Evolutionary conservation across 306 rosid genomes (phyloP).

Genomic region (Boehmeria nivea): DNA sequence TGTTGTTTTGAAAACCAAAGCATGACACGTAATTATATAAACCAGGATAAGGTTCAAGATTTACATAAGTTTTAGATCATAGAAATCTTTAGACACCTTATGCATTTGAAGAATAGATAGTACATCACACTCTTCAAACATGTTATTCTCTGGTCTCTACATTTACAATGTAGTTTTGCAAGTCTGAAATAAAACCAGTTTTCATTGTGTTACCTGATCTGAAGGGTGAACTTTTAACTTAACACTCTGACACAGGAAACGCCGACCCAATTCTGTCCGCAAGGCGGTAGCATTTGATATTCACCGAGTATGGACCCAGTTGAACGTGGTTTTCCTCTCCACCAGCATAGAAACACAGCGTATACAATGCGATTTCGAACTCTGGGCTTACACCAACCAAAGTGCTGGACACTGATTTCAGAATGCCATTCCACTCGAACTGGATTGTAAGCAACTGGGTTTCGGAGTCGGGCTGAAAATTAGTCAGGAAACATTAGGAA

Average conservation of each 20-base stretch:
- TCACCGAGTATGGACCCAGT: slow-evolving; percentile 78
- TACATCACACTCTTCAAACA: too few relatives aligned
- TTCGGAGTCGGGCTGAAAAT: slow-evolving; percentile 88
- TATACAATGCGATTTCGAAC: slow-evolving; percentile 85
- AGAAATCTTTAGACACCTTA: neutral
- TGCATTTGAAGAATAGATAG: neutral
- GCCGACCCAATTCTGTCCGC: slow-evolving; percentile 71
- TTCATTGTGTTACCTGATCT: slow-evolving; percentile 18
- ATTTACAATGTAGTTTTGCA: neutral
- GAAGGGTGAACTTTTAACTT: neutral
- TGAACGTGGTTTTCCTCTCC: slow-evolving; percentile 72
- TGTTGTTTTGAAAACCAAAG: too few relatives aligned
- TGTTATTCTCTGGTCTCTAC: neutral
- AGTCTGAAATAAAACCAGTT: too few relatives aligned
- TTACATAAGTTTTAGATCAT: neutral
- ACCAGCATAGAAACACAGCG: slow-evolving; percentile 72
- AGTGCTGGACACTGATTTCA: slow-evolving; percentile 88
- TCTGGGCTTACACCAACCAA: slow-evolving; percentile 97
- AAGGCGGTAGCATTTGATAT: slow-evolving; percentile 72
- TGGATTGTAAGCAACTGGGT: slow-evolving; percentile 85
- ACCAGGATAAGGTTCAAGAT: neutral
- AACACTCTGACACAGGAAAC: slow-evolving; percentile 70
- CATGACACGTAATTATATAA: too few relatives aligned
- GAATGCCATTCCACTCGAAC: slow-evolving; percentile 92
- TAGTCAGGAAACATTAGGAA: slow-evolving; percentile 8